Conservation (phyloP, 345 rosid species). For the Hibiscus mutabilis region DNA sequence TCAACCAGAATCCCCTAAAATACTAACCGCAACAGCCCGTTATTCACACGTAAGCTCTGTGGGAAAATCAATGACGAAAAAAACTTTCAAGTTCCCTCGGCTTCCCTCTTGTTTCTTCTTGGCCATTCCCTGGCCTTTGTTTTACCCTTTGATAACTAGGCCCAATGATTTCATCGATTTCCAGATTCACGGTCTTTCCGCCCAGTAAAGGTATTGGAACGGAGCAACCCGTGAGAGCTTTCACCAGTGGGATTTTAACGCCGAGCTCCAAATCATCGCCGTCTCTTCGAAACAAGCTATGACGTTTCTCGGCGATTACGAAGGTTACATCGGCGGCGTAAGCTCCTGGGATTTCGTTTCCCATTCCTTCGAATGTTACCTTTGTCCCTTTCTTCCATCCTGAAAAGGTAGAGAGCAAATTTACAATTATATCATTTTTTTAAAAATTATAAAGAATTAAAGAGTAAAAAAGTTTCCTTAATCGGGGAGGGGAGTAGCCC, state of each 20-base stretch:
- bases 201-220: conserved; percentile 51
- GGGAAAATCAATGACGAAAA: conserved; percentile 49
- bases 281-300: conserved; percentile 43
- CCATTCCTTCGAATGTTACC: too few species aligned
- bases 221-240: conserved; percentile 59
- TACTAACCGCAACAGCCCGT: conserved; percentile 30
- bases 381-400: too few species aligned
- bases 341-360: conserved; percentile 39
- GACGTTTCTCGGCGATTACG: conserved; percentile 51
- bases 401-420: too few species aligned
- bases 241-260: conserved; percentile 47
- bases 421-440: too few species aligned
- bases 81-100: conserved; percentile 54
- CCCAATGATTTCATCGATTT: conserved; percentile 40
- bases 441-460: too few species aligned
- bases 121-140: conserved; percentile 84
- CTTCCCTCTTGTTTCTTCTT: conserved; percentile 34
- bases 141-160: conserved; percentile 61
- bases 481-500: too few species aligned
- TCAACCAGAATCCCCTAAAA: conserved; percentile 38
- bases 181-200: conserved; percentile 33
- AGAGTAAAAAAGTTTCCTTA: too few species aligned
- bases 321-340: conserved; percentile 63
- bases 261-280: conserved; percentile 60
- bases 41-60: conserved; percentile 40